Evolutionary conservation across 75 land plant genomes (phyloP), one percentile per base, ranked within the genome.

Genomic region (Selaginella tamariscina): DNA sequence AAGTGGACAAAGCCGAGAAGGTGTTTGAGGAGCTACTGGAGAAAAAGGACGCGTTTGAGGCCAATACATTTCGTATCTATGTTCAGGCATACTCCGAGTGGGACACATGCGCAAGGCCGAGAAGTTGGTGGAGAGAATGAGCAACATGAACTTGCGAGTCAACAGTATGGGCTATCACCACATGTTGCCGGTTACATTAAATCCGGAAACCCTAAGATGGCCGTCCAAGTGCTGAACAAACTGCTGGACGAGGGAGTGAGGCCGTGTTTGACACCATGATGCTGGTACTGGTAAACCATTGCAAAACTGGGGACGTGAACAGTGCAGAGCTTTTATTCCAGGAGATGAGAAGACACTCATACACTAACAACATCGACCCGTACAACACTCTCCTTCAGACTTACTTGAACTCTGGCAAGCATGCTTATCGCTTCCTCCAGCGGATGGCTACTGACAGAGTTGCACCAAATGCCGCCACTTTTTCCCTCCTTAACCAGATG

Each of bases 351-450:
- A 59, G 62, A n/a, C n/a, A 59, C 8, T 21, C 27, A 59, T 59
- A 59, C 62, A 59, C 5, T 5, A 59, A 26, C n/a, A 59, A 59
- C 21, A n/a, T 59, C 8, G 62, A 5, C 9, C n/a, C 62, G 2
- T 59, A 59, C 62, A 59, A 59, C 26, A 26, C 8, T 27, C 21
- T 59, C 18, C 62, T 59, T n/a, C 9, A 26, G 26, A n/a, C 62
- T 9, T 59, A 59, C 26, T 5, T 59, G 24, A 59, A 59, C 26
- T 8, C 62, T n/a, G 62, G 62, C 21, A 59, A 59, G 62, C 62
- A 59, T 59, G 62, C 62, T 5, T 59, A 59, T 23, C 62, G 62
- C 18, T 59, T 59, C 26, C 8, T 59, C 18, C 62, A 59, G 62
- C 21, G 62, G 8, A 59, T 59, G 62, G 62, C 62, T 8, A 26